Evolutionary conservation across 2,329 filamentous ascomycete species (phyloP).

Genomic region (Cytospora piceae): DNA sequence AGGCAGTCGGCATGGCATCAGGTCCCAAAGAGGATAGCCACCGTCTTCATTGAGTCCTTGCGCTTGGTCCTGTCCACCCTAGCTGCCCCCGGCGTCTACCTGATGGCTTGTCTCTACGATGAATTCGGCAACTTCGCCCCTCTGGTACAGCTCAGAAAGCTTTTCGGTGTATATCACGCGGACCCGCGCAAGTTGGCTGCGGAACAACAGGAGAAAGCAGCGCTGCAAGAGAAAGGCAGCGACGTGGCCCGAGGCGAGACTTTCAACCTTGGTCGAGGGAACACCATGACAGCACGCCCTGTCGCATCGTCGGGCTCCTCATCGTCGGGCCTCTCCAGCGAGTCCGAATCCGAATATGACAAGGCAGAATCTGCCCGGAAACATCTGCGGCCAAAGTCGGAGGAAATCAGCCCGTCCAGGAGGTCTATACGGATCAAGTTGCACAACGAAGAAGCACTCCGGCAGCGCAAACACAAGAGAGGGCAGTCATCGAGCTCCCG

Average conservation of each 20-base stretch:
- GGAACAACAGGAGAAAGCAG: slow-evolving; percentile 40
- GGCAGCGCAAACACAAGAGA: slow-evolving; percentile 73
- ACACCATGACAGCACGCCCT: slow-evolving; percentile 32
- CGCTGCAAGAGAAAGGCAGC: slow-evolving; percentile 39
- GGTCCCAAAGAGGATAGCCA: slow-evolving; percentile 71
- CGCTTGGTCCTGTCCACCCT: slow-evolving; percentile 79
- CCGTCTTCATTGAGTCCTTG: slow-evolving; percentile 74
- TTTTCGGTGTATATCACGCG: slow-evolving; percentile 56
- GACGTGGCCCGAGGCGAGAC: slow-evolving; percentile 34
- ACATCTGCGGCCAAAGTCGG: slow-evolving; percentile 64
- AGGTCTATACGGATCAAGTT: slow-evolving; percentile 91
- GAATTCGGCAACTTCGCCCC: slow-evolving; percentile 78
- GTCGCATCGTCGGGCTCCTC: slow-evolving; percentile 52
- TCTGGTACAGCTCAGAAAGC: slow-evolving; percentile 70
- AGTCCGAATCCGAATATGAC: slow-evolving; percentile 66
- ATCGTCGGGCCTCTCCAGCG: slow-evolving; percentile 71
- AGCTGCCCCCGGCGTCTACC: slow-evolving; percentile 77
- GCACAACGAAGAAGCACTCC: slow-evolving; percentile 75
- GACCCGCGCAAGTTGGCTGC: slow-evolving; percentile 54
- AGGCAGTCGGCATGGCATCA: slow-evolving; percentile 55
- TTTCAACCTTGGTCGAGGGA: slow-evolving; percentile 32
- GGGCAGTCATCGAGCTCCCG: slow-evolving; percentile 53
- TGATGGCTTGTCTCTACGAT: slow-evolving; percentile 83
- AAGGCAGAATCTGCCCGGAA: slow-evolving; percentile 41
- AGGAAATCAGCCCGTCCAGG: slow-evolving; percentile 69